phyloP scores from a whole-genome alignment of 805 yeast genomes.

The Aciculoconidium aculeatum region DNA sequence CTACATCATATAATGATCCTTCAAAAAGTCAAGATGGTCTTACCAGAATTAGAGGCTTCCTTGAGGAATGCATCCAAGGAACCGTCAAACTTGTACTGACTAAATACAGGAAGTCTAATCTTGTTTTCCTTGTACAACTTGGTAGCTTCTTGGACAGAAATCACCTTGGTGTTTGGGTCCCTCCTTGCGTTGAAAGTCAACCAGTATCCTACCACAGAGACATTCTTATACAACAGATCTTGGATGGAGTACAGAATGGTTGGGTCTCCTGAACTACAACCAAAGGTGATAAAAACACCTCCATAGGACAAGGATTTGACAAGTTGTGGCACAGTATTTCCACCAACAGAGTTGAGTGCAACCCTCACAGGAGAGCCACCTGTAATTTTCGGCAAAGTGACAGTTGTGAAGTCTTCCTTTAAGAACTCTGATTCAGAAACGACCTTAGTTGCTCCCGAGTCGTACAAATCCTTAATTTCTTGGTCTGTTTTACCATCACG shows the following conservation, averaged over 20 bases:
- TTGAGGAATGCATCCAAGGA: conserved; percentile 3
- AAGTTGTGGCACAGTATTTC: conserved; percentile 15
- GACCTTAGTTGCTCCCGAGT: conserved; percentile 28
- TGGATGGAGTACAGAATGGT: conserved; percentile 14
- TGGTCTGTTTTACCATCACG: conserved; percentile 24
- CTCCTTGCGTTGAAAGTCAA: conserved; percentile 18
- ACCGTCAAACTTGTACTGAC: conserved; percentile 2
- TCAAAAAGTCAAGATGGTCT: too few species aligned
- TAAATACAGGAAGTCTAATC: conserved; percentile 27
- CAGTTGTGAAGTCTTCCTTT: conserved; percentile 11
- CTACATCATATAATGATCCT: too few species aligned
- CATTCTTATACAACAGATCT: conserved; percentile 24
- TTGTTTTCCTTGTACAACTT: conserved; percentile 53
- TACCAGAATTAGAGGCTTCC: too few species aligned
- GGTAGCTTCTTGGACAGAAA: conserved; percentile 50
- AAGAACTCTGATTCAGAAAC: conserved; percentile 23
- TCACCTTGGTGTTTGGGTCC: conserved; percentile 54
- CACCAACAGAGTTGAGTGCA: conserved; percentile 30
- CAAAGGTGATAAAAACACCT: conserved; percentile 26
- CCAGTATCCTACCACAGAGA: conserved; percentile 27
- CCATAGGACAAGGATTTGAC: conserved; percentile 20
- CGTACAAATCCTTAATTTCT: conserved; percentile 16
- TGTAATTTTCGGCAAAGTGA: conserved; percentile 11
- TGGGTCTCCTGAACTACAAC: conserved; percentile 13
- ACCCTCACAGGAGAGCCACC: conserved; percentile 20